Conservation (phyloP, 2,329 filamentous ascomycete genomes). For the Xylaria sp. region DNA sequence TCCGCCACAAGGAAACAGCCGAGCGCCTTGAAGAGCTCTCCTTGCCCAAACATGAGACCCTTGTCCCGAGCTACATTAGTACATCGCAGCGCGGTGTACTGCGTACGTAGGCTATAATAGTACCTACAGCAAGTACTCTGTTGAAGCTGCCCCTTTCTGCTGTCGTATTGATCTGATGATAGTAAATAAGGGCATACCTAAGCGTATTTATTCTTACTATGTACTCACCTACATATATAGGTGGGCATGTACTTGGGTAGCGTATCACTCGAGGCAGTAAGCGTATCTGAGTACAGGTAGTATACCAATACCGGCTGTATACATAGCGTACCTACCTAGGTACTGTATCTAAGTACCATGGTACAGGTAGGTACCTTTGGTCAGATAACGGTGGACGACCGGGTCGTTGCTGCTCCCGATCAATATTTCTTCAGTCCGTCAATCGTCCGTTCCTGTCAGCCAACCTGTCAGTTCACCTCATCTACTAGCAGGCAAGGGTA, state of each 20-base stretch:
- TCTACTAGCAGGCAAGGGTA: not conserved
- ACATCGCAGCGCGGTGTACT: not conserved
- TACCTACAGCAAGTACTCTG: not conserved
- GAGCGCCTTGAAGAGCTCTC: conserved; percentile 24
- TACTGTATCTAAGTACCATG: not conserved
- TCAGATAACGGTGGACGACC: not conserved
- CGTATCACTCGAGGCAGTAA: too few relatives aligned
- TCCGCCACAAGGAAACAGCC: conserved; percentile 29
- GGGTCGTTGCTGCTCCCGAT: conserved; percentile 27
- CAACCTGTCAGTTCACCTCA: conserved; percentile 33
- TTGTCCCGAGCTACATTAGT: conserved; percentile 3
- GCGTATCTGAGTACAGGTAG: too few relatives aligned
- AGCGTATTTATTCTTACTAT: too few relatives aligned
- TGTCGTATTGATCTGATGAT: too few relatives aligned
- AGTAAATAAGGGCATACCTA: too few relatives aligned
- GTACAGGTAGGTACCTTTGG: too few relatives aligned
- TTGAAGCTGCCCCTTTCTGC: not conserved
- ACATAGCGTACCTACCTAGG: not conserved
- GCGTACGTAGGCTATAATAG: not conserved
- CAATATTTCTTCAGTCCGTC: conserved; percentile 27
- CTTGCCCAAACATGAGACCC: conserved; percentile 31
- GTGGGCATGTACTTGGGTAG: not conserved
- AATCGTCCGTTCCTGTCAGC: conserved; percentile 39
- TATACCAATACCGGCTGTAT: not conserved
- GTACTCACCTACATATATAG: not conserved